Base-by-base conservation (phyloP, 2,329 filamentous ascomycete genomes). In the Ascocoryne sarcoides region DNA sequence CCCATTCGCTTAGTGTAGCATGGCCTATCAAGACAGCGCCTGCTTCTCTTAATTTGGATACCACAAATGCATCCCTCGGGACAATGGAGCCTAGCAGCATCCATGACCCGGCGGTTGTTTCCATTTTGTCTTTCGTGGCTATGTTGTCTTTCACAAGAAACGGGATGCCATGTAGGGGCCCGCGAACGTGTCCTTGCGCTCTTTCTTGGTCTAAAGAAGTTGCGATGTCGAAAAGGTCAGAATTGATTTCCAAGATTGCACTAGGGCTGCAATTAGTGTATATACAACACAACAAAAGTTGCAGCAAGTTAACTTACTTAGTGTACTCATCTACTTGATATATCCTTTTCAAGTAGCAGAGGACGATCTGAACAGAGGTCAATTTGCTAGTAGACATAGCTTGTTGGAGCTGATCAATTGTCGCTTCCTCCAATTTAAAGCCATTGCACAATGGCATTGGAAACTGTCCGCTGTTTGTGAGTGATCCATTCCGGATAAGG, bases 81-180 rank as follows among this genome's bases (percentile, higher is more conserved):
- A 83, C 76, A 0, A 79, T 63, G 33, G 69, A 77, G 1, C 82
- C 82, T 1, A 82, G 59, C 0, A 88, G 67, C 14, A 76, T 76
- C 70, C 68, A 79, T 52, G 71, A 76, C 1, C 84, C 84, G 1
- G 82, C 82, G 0, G 83, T 87, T 0, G 82, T 88, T 55, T 87
- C 72, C 70, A 88, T 74, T 37, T 71, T 71, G 56, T 86, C 82
- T 47, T 76, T 76, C 7, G 73, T 76, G 17, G 69, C 78, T 40
- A 84, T 81, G 55, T 81, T 82, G 56, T 88, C 82, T 60, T 88
- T 88, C 48, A 86, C 73, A 2, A 82, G 66, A 56, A 84, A 84
- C 0, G 84, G 83, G 32, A 89, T 84, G 3, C 83, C 83, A 56
- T 88, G 83, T 1, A 89, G 67, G 1, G 76, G 75, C 1, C 81